Conservation (phyloP, 23 red algal genomes). For the Gracilaria gracilis region DNA sequence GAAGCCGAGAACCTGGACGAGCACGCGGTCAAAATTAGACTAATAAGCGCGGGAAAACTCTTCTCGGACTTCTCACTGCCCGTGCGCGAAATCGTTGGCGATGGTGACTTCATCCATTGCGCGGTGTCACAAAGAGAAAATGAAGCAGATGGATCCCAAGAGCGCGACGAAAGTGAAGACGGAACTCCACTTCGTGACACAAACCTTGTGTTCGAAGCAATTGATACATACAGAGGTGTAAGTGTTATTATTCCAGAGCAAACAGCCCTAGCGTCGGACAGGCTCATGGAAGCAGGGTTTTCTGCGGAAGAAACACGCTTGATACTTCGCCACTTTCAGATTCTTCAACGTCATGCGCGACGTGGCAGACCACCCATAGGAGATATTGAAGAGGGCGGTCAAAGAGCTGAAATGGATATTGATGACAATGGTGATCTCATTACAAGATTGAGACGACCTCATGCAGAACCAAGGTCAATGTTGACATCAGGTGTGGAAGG, state of each 20-base stretch:
- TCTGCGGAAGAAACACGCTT: slow-evolving; percentile 40
- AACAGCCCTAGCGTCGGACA: slow-evolving; percentile 12
- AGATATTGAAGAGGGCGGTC: slow-evolving; percentile 52
- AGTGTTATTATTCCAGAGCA: slow-evolving; percentile 62
- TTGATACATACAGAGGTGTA: slow-evolving; percentile 40
- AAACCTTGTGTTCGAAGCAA: slow-evolving; percentile 25
- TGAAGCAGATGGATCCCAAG: background rate
- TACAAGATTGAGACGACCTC: slow-evolving; percentile 10
- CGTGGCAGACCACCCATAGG: background rate
- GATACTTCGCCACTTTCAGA: slow-evolving; percentile 43
- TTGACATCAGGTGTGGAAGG: slow-evolving; percentile 58
- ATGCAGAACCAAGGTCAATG: slow-evolving; percentile 20
- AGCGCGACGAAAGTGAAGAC: background rate
- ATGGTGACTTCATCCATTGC: slow-evolving; percentile 59
- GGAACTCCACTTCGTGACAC: background rate
- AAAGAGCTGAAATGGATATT: background rate
- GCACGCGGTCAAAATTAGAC: slow-evolving; percentile 12
- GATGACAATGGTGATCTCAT: slow-evolving; percentile 20
- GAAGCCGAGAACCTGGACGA: slow-evolving; percentile 50
- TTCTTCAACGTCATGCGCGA: slow-evolving; percentile 25
- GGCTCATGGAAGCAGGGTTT: slow-evolving; percentile 53
- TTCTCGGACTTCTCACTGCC: slow-evolving; percentile 33
- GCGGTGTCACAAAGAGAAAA: slow-evolving; percentile 16
- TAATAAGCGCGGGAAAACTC: slow-evolving; percentile 59
- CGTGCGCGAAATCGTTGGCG: slow-evolving; percentile 39